Base-by-base conservation (phyloP, 805 yeast species). In the Kodamaea restingae region DNA sequence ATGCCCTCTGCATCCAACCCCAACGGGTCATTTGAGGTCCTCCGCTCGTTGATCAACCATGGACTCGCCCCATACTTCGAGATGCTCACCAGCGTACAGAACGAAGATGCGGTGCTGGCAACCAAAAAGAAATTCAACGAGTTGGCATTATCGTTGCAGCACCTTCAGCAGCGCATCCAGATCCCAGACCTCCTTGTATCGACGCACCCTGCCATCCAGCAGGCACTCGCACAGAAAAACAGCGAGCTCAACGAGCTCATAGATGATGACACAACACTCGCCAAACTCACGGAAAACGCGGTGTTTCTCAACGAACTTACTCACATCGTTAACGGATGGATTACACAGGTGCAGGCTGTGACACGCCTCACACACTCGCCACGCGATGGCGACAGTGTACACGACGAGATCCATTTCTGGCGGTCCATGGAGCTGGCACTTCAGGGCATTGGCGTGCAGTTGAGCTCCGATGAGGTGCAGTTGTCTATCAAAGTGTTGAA, bases 361-460 rank as follows among this genome's bases (percentile, higher is more conserved):
- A 76, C 88, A 0, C 63, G 65, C 17, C 50, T 81, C 17, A 57
- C 72, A 9, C 74, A 79, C 32, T 74, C 74, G 18, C 76, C 84
- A 0, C 43, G 60, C 0, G 78, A 73, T 18, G 88, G 85, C 2
- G 61, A 77, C 0, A 63, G 78, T 0, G 48, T 67, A 3, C 48
- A 60, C 1, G 88, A 83, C 29, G 97, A 90, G 51, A 67, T 84
- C 3, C 76, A 71, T 34, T 88, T 84, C 48, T 90, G 97, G 97
- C 61, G 67, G 7, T 75, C 87, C 0, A 68, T 85, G 65, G 91
- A 85, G 49, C 52, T 60, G 2, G 80, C 86, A 0, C 63, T 90
- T 31, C 41, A 49, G 2, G 63, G 78, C 1, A 68, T 85, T 1
- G 74, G 76, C 38, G 65, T 67, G 1, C 95, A 88, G 52, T 58